Base-by-base conservation (phyloP, 176 grass and related monocot genomes). In the Elaeis guineensis region DNA sequence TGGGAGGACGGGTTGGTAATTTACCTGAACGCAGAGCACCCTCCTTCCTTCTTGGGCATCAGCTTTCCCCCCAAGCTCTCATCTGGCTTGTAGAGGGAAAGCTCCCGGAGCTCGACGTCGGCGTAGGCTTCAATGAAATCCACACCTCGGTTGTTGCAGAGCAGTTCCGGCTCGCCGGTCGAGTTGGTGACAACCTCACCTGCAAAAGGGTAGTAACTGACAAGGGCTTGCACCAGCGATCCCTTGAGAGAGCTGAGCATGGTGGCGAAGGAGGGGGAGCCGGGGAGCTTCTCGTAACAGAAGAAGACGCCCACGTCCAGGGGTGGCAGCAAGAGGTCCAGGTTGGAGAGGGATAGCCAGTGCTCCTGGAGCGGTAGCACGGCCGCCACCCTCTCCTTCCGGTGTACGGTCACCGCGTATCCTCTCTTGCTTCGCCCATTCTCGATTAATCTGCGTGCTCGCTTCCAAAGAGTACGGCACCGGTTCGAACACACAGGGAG, bases 301-400 rank as follows among this genome's bases (percentile, higher is more conserved):
- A 90, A 82, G 78, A 90, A 90, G 69, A 90, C 67, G 57, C 78
- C 64, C 54, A 85, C 78, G 30, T 82, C 67, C 18, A 85, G 16
- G 22, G 78, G 65, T 1, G 87, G 87, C 6, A 85, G 66, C 8
- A 90, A 18, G 21, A 90, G 78, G 71, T 90, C 82, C 3, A 44
- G 35, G 35, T 44, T 44, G 9, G 35, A 44, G 11, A 44, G 9
- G 35, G 35, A 2, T 3, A 79, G 18, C 23, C 58, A 69, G 59
- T 85, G 87, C 32, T 82, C 75, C 52, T 85, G 82, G 58, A 82
- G 15, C 7, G 78, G 78, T 53, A 69, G 58, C 29, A 69, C 55
- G 0, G 86, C 73, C 4, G 16, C 25, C 54, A 82, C 75, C 24
- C 75, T 85, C 63, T 74, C 69, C 5, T 22, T 55, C 22, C 57